Evolutionary conservation across 1,284 basidiomycete genomes (phyloP).

Genomic region (Boletus hoseneyae): DNA sequence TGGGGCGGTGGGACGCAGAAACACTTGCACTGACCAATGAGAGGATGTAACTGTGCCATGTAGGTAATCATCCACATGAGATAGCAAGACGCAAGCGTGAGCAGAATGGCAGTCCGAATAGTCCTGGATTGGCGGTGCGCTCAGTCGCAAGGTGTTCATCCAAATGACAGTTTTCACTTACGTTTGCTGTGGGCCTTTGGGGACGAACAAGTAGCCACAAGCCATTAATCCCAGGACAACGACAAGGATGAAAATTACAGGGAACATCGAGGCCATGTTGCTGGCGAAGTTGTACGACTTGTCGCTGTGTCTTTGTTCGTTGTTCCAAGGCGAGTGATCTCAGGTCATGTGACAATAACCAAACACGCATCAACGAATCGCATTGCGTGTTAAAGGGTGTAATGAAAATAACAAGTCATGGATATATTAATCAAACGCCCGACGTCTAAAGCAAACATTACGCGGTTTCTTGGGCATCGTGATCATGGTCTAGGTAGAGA

Average conservation of each 20-base stretch:
- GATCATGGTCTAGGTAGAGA: constrained; percentile 59
- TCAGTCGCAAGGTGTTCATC: neutral
- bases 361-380: neutral
- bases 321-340: neutral
- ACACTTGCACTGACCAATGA: constrained; percentile 61
- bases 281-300: neutral
- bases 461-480: constrained; percentile 59
- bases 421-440: constrained; percentile 31
- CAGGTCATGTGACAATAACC: constrained; percentile 12
- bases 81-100: constrained; percentile 80
- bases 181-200: constrained; percentile 88
- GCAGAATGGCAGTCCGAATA: constrained; percentile 73
- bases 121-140: constrained; percentile 48
- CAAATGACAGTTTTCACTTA: constrained; percentile 40
- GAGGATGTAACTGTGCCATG: constrained; percentile 85
- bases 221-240: constrained; percentile 62
- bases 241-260: constrained; percentile 53
- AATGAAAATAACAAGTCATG: constrained; percentile 4
- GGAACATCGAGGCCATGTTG: constrained; percentile 53
- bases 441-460: constrained; percentile 45
- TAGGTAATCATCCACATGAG: constrained; percentile 96
- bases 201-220: constrained; percentile 65
- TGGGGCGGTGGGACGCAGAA: neutral
- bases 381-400: constrained; percentile 4
- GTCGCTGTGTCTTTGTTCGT: neutral